These are phyloP conservation scores for Anaeramoeba flamelloides DNA, from an alignment of 78 protist genomes.

Conservation along the genomic window DNA sequence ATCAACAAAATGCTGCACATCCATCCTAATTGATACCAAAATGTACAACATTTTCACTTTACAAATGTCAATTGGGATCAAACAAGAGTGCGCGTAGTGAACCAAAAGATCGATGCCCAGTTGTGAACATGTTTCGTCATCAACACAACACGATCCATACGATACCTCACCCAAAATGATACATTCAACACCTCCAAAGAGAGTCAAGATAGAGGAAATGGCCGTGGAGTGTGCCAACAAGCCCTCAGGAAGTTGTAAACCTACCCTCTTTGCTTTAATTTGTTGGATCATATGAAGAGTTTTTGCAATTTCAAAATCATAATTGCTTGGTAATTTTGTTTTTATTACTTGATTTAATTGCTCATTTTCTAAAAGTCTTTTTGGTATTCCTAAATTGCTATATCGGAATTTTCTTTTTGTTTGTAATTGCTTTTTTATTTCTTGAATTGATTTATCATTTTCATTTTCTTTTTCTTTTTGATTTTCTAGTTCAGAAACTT, in stretches of 20 bases:
- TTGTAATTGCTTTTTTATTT: too few species aligned
- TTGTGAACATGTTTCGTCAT: constrained; percentile 48
- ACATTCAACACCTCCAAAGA: constrained; percentile 36
- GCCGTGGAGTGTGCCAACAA: constrained; percentile 69
- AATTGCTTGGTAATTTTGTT: constrained; percentile 56
- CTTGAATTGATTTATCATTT: too few species aligned
- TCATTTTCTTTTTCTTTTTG: too few species aligned
- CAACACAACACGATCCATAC: constrained; percentile 79
- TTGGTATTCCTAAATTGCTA: constrained; percentile 43
- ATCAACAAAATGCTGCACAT: constrained; percentile 55
- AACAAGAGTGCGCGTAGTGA: constrained; percentile 93
- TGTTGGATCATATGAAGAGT: constrained; percentile 59
- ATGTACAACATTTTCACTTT: constrained; percentile 53
- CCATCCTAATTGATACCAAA: constrained; percentile 75
- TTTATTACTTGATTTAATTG: constrained; percentile 16
- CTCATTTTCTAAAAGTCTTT: constrained; percentile 20
- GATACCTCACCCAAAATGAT: constrained; percentile 93
- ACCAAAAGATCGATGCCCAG: constrained; percentile 81
- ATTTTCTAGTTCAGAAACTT: too few species aligned
- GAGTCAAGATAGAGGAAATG: constrained; percentile 69
- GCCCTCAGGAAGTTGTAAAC: constrained; percentile 94
- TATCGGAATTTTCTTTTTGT: too few species aligned
- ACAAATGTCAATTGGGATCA: constrained; percentile 23
- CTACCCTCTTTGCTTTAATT: constrained; percentile 49
- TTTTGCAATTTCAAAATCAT: constrained; percentile 83